Base-by-base conservation (phyloP, 345 rosid genomes). In the Eucalyptus caleyi region DNA sequence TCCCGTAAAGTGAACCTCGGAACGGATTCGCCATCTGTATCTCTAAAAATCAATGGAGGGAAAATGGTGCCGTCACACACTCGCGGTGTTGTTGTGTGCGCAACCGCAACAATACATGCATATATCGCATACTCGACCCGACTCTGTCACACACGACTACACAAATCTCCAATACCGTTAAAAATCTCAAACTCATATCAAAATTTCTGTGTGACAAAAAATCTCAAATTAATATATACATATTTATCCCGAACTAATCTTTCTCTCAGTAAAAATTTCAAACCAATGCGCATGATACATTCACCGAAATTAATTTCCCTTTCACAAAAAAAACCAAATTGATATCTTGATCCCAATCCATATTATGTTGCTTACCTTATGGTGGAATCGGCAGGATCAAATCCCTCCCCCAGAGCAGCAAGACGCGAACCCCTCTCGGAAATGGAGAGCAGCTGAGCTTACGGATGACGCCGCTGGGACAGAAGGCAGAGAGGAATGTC, bases 11-110 rank as follows among this genome's bases (percentile, higher is more conserved):
- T 85, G 95, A 94, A n/a, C 92, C 89, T 88, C 34, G 94, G 85
- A 88, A 89, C 86, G 67, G 23, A 82, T 93, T 91, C 21, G 90
- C 92, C 93, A 91, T 94, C 65, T 65, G 69, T 86, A 65, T 16
- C 77, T 65, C 45, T 34, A 86, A 65, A 62, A n/a, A n/a, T n/a
- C 93, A 92, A 93, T 94, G 95, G 95, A 94, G 95, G 95, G 94
- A 95, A 94, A 93, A 93, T 94, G 92, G 92, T 93, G 93, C 95
- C 93, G 30, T 94, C 89, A 92, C 47, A 77, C 13, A 6, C 72
- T 86, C 45, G 10, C 37, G 1, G 40, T n/a, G 77, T 65, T 65
- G 34, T 15, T 9, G 18, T 5, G 77, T n/a, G 10, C 6, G 9
- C 37, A 16, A 65, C 21, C 77, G 1, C 77, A 62, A 30, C 69